A percentile compares a stretch with the other conserved stretches of the same genome.
These are phyloP conservation scores for Trichoderma atrobrunneum DNA, from an alignment of 2,329 filamentous ascomycete species.

Conservation along the genomic window DNA sequence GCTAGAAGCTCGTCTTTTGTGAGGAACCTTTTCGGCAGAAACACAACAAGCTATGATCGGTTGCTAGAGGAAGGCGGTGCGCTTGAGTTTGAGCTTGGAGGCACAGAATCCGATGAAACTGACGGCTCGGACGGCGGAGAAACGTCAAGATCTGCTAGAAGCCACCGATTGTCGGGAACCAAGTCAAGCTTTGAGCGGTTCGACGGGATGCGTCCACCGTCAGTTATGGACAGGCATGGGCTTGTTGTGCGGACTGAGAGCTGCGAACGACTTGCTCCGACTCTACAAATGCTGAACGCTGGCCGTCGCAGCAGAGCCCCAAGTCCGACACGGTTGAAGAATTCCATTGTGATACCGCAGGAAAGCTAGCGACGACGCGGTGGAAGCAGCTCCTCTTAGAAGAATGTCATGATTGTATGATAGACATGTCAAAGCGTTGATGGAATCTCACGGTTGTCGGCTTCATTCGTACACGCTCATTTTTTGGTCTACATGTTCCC, in stretches of 20 bases:
- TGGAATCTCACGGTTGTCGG: neutral
- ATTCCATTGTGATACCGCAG: constrained; percentile 44
- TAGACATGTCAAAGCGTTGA: neutral
- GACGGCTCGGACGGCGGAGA: constrained; percentile 63
- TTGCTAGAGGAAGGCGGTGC: constrained; percentile 78
- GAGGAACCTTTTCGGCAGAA: constrained; percentile 64
- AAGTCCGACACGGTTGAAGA: constrained; percentile 59
- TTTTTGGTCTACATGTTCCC: neutral
- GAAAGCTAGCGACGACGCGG: neutral
- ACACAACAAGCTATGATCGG: constrained; percentile 67
- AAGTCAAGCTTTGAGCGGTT: constrained; percentile 54
- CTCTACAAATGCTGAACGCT: constrained; percentile 51
- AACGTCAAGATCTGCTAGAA: constrained; percentile 53
- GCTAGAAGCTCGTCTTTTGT: constrained; percentile 45
- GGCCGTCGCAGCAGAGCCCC: constrained; percentile 56
- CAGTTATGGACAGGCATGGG: constrained; percentile 64
- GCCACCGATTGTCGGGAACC: constrained; percentile 67
- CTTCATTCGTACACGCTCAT: neutral
- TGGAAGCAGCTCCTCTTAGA: neutral
- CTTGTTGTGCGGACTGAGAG: constrained; percentile 82
- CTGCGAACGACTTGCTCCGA: constrained; percentile 68
- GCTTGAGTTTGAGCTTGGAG: constrained; percentile 74
- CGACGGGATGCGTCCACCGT: constrained; percentile 43
- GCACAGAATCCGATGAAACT: constrained; percentile 61
- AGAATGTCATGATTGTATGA: constrained; percentile 6